These are phyloP conservation scores for Rugiboletus extremiorientalis DNA, from an alignment of 1,284 basidiomycete species.

Conservation along the genomic window DNA sequence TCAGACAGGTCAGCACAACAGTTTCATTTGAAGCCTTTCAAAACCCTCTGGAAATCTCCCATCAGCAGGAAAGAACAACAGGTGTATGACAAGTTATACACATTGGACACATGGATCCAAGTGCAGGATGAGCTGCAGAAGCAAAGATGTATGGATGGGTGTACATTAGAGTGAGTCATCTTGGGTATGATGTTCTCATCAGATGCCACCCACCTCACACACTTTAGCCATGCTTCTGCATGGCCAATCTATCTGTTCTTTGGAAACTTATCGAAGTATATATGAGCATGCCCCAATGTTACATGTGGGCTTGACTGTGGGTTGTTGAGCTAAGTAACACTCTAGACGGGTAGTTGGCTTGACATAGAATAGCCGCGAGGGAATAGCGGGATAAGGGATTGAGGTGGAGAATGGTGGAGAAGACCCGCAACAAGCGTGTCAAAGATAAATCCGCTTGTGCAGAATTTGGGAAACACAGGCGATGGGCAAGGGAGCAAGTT, in stretches of 20 bases:
- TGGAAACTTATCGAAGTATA: background rate
- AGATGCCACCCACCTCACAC: background rate
- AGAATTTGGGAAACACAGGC: too few species aligned
- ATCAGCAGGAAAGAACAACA: background rate
- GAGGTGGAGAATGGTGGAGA: too few species aligned
- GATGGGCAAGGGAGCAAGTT: too few species aligned
- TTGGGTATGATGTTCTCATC: background rate
- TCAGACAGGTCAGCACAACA: background rate
- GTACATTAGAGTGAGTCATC: background rate
- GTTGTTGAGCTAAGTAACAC: too few species aligned
- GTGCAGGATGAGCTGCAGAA: background rate
- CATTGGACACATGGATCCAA: background rate
- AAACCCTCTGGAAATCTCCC: background rate
- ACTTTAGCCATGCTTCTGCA: background rate
- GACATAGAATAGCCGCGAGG: too few species aligned
- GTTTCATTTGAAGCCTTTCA: background rate
- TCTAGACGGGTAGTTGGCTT: too few species aligned
- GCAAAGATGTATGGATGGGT: background rate
- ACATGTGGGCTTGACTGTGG: too few species aligned
- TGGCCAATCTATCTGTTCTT: too few species aligned
- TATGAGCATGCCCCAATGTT: background rate
- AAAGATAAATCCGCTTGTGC: too few species aligned
- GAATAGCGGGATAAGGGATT: too few species aligned
- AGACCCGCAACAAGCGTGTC: too few species aligned
- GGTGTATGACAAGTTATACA: background rate